A percentile compares a stretch with the other conserved stretches of the same genome.
phyloP scores from a whole-genome alignment of 768 basidiomycete species.

The Rhizopogon vulgaris region DNA sequence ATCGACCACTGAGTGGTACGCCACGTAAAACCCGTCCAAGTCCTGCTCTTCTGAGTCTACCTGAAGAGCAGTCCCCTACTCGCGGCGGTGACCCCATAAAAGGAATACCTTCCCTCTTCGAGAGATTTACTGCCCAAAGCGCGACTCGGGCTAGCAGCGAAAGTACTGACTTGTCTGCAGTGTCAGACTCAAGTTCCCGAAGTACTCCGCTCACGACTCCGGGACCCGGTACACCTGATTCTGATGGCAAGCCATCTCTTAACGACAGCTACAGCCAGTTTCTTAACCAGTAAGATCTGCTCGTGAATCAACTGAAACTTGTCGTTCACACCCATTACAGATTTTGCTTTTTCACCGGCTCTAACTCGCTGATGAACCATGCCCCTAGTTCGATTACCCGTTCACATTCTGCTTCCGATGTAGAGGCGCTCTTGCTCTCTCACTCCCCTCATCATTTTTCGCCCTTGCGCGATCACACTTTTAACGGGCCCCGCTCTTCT shows the following conservation, averaged over 20 bases:
- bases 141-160: constrained; percentile 21
- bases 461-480: constrained; percentile 10
- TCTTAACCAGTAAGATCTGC: constrained; percentile 49
- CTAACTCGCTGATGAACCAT: constrained; percentile 30
- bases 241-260: constrained; percentile 6
- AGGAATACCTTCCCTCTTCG: not conserved
- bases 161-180: constrained; percentile 43
- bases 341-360: constrained; percentile 79
- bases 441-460: constrained; percentile 20
- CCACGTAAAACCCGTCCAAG: constrained; percentile 4
- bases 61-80: not conserved
- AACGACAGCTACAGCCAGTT: constrained; percentile 50
- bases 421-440: constrained; percentile 44
- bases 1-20: constrained; percentile 27
- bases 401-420: constrained; percentile 46
- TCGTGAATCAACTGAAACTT: not conserved
- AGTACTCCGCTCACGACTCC: constrained; percentile 38
- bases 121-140: constrained; percentile 1
- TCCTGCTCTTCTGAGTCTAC: not conserved
- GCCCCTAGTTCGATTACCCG: constrained; percentile 26
- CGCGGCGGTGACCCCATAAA: not conserved
- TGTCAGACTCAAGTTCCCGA: constrained; percentile 38
- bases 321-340: constrained; percentile 28
- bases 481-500: constrained; percentile 17
- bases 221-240: constrained; percentile 17